Base-by-base conservation (phyloP, 2,329 filamentous ascomycete species). In the Colletotrichum sansevieriae region DNA sequence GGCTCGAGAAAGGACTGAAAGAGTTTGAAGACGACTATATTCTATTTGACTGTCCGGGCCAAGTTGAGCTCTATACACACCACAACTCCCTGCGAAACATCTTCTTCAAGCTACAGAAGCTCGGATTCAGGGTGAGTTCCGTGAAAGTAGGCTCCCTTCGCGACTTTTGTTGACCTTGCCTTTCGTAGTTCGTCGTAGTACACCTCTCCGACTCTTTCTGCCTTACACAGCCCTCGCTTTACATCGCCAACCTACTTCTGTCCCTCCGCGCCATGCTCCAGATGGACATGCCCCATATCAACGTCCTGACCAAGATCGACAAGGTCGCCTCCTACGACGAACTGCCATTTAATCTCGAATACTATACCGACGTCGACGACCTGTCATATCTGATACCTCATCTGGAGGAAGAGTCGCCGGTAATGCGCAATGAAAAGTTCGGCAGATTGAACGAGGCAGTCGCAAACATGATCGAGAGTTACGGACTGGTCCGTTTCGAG, bases 271-370 rank as follows among this genome's bases (percentile, higher is more conserved):
- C 94, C 74, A 99, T 99, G 95, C 90, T 99, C 61, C 96, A 98
- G 81, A 95, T 99, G 88, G 96, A 98, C 76, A 92, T 98, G 70
- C 94, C 96, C 1, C 94, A 98, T 77, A 85, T 99, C 73, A 99
- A 99, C 76, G 93, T 99, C 71, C 87, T 99, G 29, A 98, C 95
- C 66, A 99, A 99, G 82, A 97, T 99, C 81, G 96, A 99, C 81
- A 98, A 98, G 77, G 85, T 99, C 62, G 84, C 90, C 41, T 89
- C 91, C 60, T 98, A 97, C 76, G 91, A 93, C 54, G 89, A 93
- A 29, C 85, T 99, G 0, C 94, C 95, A 0, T 98, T 99, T 84
- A 97, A 97, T 75, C 90, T 99, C 68, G 95, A 98, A 72, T 99
- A 91, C 80, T 99, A 98, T 79, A 98, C 96, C 70, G 95, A 99